Evolutionary conservation across 2,329 filamentous ascomycete genomes (phyloP), one percentile per base, ranked within the genome.

Genomic region (Exophiala sp.): DNA sequence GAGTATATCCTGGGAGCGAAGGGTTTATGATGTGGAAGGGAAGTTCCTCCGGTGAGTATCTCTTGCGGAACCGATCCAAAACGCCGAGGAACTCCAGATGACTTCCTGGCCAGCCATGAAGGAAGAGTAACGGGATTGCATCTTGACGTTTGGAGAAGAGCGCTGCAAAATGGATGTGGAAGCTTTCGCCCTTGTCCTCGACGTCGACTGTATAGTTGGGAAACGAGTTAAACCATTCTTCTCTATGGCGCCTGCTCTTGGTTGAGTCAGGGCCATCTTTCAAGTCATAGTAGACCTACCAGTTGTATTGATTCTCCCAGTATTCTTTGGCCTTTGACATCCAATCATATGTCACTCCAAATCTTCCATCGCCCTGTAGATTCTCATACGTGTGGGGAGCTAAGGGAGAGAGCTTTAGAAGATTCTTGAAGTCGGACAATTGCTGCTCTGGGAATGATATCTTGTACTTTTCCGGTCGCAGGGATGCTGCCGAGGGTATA

Each of bases 1-100:
- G 75, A 0, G 71, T 71, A 60, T 78, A 84, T 8, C 79, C 82
- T 0, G 79, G 78, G 2, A 83, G 66, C 0, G 76, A 79, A 0
- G 81, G 82, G 0, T 79, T 75, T 29, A 84, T 72, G 35, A 84
- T 65, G 59, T 84, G 62, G 62, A 79, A 84, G 0, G 81, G 81
- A n/a, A 84, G 66, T 0, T 67, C 70, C 0, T 75, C 67, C 0
- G 78, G 71, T 0, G 72, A 72, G 62, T 83, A 82, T 49, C 75
- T 76, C 3, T 69, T 61, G 21, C 65, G 65, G 1, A 84, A 64
- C 3, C 78, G 39, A 1, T 73, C 63, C 46, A 84, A 63, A 4
- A 81, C 68, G 1, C 74, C 74, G 1, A 84, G 60, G 60, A 84
- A 84, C 55, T 85, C 82, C 1, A 79, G 64, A 54, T 82, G 78